Evolutionary conservation across 1,284 basidiomycete species (phyloP), one percentile per base, ranked within the genome.

Genomic region (Pseudozyma sp.): DNA sequence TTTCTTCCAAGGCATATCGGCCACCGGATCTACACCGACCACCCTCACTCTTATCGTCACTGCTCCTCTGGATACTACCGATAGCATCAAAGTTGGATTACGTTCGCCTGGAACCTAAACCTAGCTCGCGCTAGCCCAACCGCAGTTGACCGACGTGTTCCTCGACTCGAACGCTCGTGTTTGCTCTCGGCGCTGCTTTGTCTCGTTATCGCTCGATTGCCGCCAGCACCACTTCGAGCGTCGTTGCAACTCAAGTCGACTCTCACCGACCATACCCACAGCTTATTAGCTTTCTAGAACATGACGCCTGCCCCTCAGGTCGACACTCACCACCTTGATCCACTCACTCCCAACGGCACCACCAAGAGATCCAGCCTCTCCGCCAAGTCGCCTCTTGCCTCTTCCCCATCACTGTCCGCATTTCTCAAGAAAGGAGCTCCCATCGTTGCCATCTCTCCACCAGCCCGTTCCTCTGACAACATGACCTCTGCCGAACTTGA

Each of bases 341-440:
- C 59, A 45, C 47, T 16, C 42, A 18, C 49, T 39, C 52, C 59
- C 11, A 52, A 18, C 43, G 19, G 43, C 44, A 43, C 19, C 56
- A 35, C 14, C 40, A 64, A 62, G 42, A 34, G 47, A 19, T 57
- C 59, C 47, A 40, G 25, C 48, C 12, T 42, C 40, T 50, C 56
- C 19, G 13, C 60, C 57, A 61, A 60, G 21, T 52, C 69, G 16
- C 61, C 57, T 2, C 58, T 58, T 18, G 42, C 52, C 18, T 63
- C 70, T 35, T 71, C 73, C 14, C 62, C 74, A 7, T 63, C 58
- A 16, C 70, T 76, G 44, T 70, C 75, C 12, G 34, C 66, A 9
- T 63, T 72, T 13, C 40, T 68, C 42, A 74, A 70, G 19, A 78
- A 78, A 70, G 70, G 74, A 14, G 45, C 63, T 5, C 77, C 77